Percentiles rank a stretch among this genome's conserved stretches.
These are phyloP conservation scores for Aureobasidium namibiae DNA, from an alignment of 2,329 filamentous ascomycete genomes.

Conservation along the genomic window DNA sequence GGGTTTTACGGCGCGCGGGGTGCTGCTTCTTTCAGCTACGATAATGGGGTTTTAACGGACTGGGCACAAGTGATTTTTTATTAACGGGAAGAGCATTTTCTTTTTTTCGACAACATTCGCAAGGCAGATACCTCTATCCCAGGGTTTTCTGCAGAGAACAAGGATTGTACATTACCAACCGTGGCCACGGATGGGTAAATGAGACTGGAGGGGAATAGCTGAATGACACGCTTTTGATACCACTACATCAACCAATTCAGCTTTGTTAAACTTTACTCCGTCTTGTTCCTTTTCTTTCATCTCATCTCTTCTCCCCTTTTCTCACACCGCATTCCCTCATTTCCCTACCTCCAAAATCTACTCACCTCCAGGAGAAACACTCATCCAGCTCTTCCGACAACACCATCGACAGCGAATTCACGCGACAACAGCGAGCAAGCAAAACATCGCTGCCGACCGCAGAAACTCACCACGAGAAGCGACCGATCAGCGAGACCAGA, in stretches of 20 bases:
- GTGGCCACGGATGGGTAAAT: conserved; percentile 43
- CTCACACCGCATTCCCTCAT: not conserved
- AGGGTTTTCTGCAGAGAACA: not conserved
- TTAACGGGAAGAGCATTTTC: conserved; percentile 12
- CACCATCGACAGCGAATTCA: not conserved
- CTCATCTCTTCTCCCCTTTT: no score
- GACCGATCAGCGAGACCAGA: not conserved
- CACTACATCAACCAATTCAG: conserved; percentile 12
- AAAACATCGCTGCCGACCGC: not conserved
- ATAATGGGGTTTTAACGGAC: conserved; percentile 18
- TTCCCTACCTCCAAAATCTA: not conserved
- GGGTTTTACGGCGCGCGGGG: conserved; percentile 16
- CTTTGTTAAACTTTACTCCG: conserved; percentile 1
- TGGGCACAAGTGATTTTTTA: conserved; percentile 14
- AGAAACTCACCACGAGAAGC: not conserved
- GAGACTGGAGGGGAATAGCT: conserved; percentile 5
- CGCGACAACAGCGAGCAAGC: not conserved
- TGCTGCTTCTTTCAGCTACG: conserved; percentile 14
- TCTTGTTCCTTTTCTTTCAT: not conserved
- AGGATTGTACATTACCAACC: conserved; percentile 63
- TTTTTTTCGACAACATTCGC: conserved; percentile 2
- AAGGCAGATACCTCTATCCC: not conserved
- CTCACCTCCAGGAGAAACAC: not conserved
- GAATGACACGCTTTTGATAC: conserved; percentile 16
- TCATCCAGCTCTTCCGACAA: not conserved